phyloP scores from a whole-genome alignment of 2,329 filamentous ascomycete species.

The Cercospora citrullina region DNA sequence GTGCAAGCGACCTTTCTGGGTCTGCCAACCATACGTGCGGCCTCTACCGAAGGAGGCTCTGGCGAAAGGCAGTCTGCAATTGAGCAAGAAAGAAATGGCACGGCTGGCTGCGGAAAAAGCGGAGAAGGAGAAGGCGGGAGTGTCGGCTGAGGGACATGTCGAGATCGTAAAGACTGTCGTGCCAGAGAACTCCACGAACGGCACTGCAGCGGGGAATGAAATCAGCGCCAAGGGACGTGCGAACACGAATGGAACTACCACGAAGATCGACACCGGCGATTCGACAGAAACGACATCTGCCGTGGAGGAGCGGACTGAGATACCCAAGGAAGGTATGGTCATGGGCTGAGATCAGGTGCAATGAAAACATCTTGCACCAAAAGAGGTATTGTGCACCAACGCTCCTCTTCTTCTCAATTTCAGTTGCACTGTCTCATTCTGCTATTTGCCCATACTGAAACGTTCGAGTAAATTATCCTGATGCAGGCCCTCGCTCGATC shows the following conservation, averaged over 20 bases:
- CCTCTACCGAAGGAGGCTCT: conserved; percentile 82
- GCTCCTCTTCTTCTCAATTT: no score
- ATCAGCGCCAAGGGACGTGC: conserved; percentile 14
- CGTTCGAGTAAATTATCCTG: no score
- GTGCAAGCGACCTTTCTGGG: conserved; percentile 84
- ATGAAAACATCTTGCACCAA: no score
- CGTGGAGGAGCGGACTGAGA: conserved; percentile 36
- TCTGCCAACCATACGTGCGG: conserved; percentile 82
- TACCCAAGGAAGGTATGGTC: conserved; percentile 48
- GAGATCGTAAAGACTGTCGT: conserved; percentile 21
- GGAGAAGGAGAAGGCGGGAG: conserved; percentile 33
- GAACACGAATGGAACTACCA: conserved; percentile 11
- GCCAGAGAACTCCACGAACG: neutral
- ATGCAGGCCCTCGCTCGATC: no score
- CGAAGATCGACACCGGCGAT: neutral
- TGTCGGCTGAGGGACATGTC: conserved; percentile 34
- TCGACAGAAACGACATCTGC: neutral
- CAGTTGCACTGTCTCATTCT: no score
- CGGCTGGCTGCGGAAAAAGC: conserved; percentile 34
- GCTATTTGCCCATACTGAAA: no score
- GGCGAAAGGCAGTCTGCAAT: conserved; percentile 38
- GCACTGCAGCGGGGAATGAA: neutral
- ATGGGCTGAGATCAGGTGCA: conserved; percentile 39
- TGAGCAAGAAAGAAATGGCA: conserved; percentile 38
- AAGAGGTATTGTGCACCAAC: no score